Conservation (phyloP, 768 basidiomycete genomes). For the Fomitopsis serialis region DNA sequence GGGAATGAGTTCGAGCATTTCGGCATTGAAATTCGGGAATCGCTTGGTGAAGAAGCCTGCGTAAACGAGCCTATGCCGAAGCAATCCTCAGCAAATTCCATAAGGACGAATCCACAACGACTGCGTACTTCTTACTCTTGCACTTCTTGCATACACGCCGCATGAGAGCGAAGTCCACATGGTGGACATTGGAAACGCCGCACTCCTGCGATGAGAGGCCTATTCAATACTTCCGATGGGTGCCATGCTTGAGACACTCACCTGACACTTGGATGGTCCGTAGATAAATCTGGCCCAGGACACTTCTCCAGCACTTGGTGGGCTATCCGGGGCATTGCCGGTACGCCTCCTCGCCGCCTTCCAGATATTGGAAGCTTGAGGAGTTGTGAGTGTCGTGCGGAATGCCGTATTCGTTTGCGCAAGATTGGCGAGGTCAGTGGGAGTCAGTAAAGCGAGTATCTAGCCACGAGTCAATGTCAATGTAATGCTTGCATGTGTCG, state of each 20-base stretch:
- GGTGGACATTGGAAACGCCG: no score
- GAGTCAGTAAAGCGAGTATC: background rate
- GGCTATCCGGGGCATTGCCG: background rate
- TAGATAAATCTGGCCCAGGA: background rate
- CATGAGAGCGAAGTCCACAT: no score
- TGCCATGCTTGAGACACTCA: background rate
- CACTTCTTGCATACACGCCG: background rate
- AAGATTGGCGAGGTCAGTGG: background rate
- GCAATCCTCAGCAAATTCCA: no score
- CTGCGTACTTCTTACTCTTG: background rate
- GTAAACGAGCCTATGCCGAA: background rate
- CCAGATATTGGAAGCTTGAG: background rate
- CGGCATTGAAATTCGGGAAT: background rate
- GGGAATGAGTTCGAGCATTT: background rate
- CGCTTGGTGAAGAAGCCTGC: background rate
- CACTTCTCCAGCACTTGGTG: background rate
- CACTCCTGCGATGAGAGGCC: no score
- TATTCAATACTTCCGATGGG: background rate
- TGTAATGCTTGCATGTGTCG: background rate
- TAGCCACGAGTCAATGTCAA: background rate
- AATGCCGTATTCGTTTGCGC: background rate
- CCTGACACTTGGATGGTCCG: background rate
- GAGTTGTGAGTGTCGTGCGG: background rate
- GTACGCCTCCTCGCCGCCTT: background rate
- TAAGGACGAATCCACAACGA: no score